Percentiles rank a stretch among this genome's conserved stretches.
Evolutionary conservation across 1,284 basidiomycete genomes (phyloP).

Genomic region (Heterobasidion parviporum): DNA sequence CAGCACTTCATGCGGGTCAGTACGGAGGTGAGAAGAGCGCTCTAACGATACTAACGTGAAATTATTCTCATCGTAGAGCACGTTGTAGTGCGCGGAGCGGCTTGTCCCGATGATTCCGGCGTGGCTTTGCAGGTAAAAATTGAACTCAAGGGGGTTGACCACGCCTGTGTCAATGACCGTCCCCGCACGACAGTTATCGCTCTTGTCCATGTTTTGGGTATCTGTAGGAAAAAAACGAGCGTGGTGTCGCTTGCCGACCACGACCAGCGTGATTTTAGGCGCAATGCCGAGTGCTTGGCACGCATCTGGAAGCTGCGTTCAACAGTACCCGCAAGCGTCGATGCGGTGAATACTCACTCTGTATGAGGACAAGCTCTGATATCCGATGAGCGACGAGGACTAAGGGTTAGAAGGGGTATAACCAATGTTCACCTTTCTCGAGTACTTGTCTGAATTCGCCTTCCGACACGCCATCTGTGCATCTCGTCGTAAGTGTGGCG

Average conservation of each 20-base stretch:
- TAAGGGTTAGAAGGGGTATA: conserved; percentile 12
- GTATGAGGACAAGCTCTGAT: conserved; percentile 36
- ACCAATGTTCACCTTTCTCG: too few species aligned
- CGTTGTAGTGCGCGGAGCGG: conserved; percentile 56
- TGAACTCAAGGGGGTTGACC: conserved; percentile 65
- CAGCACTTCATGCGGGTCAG: conserved; percentile 33
- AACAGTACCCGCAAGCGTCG: not conserved
- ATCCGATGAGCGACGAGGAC: conserved; percentile 18
- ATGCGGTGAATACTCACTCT: not conserved
- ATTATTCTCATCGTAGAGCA: conserved; percentile 49
- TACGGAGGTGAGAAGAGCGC: conserved; percentile 2
- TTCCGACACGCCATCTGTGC: too few species aligned
- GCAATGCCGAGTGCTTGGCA: conserved; percentile 43
- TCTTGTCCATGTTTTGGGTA: conserved; percentile 42
- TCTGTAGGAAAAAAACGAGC: conserved; percentile 64
- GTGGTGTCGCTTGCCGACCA: conserved; percentile 75
- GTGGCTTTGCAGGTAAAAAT: conserved; percentile 75
- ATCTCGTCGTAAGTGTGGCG: too few species aligned
- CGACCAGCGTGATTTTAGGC: conserved; percentile 62
- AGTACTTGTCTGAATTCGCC: too few species aligned
- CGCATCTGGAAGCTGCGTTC: conserved; percentile 32
- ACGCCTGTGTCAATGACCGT: conserved; percentile 67
- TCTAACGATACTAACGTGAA: conserved; percentile 29
- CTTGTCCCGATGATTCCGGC: conserved; percentile 51
- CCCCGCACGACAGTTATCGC: conserved; percentile 67